phyloP scores from a whole-genome alignment of 75 land plant species.

The Cunninghamia lanceolata region DNA sequence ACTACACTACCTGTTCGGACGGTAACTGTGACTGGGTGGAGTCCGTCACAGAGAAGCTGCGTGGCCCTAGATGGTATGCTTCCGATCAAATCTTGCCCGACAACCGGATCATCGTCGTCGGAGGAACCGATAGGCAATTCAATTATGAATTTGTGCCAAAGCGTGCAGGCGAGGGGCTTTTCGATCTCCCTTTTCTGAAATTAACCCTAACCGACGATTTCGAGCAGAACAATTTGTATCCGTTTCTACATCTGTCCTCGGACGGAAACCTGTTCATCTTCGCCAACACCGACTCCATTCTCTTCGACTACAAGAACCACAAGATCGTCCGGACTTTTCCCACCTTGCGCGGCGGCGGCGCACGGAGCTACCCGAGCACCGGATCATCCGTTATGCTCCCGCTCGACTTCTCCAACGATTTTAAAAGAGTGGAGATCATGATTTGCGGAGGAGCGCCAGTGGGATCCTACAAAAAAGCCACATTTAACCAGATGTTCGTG shows the following conservation, averaged over 20 bases:
- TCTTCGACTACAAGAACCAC: slow-evolving; percentile 33
- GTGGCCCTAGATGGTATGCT: slow-evolving; percentile 11
- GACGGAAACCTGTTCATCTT: slow-evolving; percentile 47
- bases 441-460: slow-evolving; percentile 70
- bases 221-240: slow-evolving; percentile 22
- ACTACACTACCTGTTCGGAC: not conserved
- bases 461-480: too few relatives aligned
- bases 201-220: not conserved
- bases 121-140: slow-evolving; percentile 7
- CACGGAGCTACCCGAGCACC: slow-evolving; percentile 35
- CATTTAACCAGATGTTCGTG: too few relatives aligned
- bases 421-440: slow-evolving; percentile 34
- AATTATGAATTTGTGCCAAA: slow-evolving; percentile 20
- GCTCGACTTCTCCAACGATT: not conserved
- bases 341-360: slow-evolving; percentile 23
- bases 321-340: slow-evolving; percentile 24
- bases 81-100: slow-evolving; percentile 17
- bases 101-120: slow-evolving; percentile 9
- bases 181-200: slow-evolving; percentile 11
- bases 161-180: not conserved
- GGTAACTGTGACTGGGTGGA: slow-evolving; percentile 4
- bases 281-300: slow-evolving; percentile 45
- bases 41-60: not conserved
- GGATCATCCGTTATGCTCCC: slow-evolving; percentile 36
- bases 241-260: slow-evolving; percentile 18